phyloP scores from a whole-genome alignment of 1,139 yeast genomes.

The Neolecta irregularis region DNA sequence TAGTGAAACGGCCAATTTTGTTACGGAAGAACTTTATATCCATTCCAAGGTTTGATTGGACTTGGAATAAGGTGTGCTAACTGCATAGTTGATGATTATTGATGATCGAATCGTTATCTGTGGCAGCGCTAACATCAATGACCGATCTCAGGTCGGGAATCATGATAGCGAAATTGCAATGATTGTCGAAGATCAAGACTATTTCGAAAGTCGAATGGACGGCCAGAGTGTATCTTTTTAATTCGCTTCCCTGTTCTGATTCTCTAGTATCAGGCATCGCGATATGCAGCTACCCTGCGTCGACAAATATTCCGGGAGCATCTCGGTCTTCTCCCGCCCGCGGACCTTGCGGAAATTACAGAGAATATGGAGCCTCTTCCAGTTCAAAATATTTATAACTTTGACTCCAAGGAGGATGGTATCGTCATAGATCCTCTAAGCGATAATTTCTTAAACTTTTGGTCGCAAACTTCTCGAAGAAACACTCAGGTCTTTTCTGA shows the following conservation, averaged over 20 bases:
- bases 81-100: constrained; percentile 12
- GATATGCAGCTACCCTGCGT: constrained; percentile 14
- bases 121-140: constrained; percentile 18
- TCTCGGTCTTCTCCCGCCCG: too few relatives aligned
- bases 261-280: constrained; percentile 7
- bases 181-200: constrained; percentile 14
- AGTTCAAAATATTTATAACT: too few relatives aligned
- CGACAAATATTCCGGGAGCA: constrained; percentile 15
- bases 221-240: constrained; percentile 5
- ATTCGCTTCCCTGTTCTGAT: not conserved
- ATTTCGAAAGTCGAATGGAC: constrained; percentile 6
- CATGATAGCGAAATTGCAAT: constrained; percentile 17
- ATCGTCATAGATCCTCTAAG: too few relatives aligned
- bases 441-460: too few relatives aligned
- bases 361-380: too few relatives aligned
- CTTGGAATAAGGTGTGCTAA: not conserved
- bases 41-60: constrained; percentile 15
- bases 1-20: constrained; percentile 15
- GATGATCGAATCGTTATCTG: constrained; percentile 15
- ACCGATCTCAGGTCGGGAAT: constrained; percentile 15
- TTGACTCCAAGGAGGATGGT: too few relatives aligned
- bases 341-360: too few relatives aligned
- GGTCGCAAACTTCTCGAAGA: too few relatives aligned
- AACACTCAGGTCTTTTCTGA: too few relatives aligned
- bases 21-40: constrained; percentile 16